A percentile compares a stretch with the other conserved stretches of the same genome.
Evolutionary conservation across 257 asterid species (phyloP).

Genomic region (Cynanchum wilfordii): DNA sequence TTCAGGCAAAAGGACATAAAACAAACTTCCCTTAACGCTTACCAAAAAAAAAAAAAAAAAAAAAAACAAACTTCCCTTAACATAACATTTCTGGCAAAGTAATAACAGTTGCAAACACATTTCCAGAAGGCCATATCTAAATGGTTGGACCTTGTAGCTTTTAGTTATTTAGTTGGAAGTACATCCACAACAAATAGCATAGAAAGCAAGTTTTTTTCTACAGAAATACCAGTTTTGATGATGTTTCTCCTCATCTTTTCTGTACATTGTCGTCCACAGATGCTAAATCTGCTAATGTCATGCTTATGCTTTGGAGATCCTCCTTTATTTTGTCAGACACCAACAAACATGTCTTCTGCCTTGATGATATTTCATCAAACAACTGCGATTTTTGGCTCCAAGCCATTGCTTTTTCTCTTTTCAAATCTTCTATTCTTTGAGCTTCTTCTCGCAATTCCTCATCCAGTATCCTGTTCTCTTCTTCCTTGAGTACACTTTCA

Average conservation of each 20-base stretch:
- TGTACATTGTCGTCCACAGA: not conserved
- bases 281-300: conserved; percentile 43
- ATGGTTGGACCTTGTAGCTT: no score
- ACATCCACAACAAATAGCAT: not conserved
- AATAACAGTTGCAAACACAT: no score
- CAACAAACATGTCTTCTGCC: conserved; percentile 35
- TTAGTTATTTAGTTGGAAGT: not conserved
- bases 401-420: conserved; percentile 36
- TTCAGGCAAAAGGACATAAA: no score
- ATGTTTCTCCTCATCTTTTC: not conserved
- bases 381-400: conserved; percentile 34
- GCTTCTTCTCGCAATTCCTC: conserved; percentile 44
- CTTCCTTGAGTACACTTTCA: conserved; percentile 56
- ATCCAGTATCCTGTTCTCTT: conserved; percentile 48
- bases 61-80: no score
- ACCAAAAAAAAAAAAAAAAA: no score
- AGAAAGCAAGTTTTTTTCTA: not conserved
- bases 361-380: conserved; percentile 35
- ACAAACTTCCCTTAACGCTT: no score
- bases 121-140: no score
- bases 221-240: not conserved
- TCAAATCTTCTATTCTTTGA: conserved; percentile 33
- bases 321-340: conserved; percentile 60
- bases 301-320: conserved; percentile 44
- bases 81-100: no score